A percentile compares a stretch with the other conserved stretches of the same genome.
Evolutionary conservation across 495 filamentous ascomycete genomes (phyloP).

Genomic region (Penicillium simplicissimum): DNA sequence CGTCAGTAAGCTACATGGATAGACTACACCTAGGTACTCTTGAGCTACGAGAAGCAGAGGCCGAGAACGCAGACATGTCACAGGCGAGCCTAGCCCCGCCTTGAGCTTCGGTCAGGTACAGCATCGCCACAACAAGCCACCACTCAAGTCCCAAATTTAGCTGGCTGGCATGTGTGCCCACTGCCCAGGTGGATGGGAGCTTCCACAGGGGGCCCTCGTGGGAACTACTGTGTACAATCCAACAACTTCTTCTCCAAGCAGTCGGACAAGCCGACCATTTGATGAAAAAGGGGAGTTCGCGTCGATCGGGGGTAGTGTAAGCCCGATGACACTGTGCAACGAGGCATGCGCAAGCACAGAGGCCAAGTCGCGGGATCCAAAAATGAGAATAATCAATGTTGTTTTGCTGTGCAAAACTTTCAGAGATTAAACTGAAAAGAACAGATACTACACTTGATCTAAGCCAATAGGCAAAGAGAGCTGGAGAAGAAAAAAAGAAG

Average conservation of each 20-base stretch:
- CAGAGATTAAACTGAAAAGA: slow-evolving; percentile 96
- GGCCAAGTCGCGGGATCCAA: slow-evolving; percentile 56
- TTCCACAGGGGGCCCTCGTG: not conserved
- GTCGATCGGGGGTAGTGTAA: slow-evolving; percentile 85
- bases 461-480: slow-evolving; percentile 61
- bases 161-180: not conserved
- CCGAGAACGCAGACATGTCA: too few relatives aligned
- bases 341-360: slow-evolving; percentile 82
- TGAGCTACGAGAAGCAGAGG: too few relatives aligned
- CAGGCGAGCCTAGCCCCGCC: too few relatives aligned
- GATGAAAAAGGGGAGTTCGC: slow-evolving; percentile 71
- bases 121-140: too few relatives aligned
- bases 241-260: slow-evolving; percentile 61
- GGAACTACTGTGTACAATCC: not conserved
- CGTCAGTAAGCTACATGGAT: too few relatives aligned
- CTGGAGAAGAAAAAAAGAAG: slow-evolving; percentile 54
- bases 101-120: too few relatives aligned
- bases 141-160: too few relatives aligned
- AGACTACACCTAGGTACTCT: too few relatives aligned
- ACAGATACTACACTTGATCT: slow-evolving; percentile 99
- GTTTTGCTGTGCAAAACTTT: slow-evolving; percentile 66
- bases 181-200: too few relatives aligned
- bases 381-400: slow-evolving; percentile 88
- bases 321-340: slow-evolving; percentile 79
- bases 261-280: slow-evolving; percentile 56